These are phyloP conservation scores for Poronia punctata DNA, from an alignment of 495 filamentous ascomycete species.

Conservation along the genomic window DNA sequence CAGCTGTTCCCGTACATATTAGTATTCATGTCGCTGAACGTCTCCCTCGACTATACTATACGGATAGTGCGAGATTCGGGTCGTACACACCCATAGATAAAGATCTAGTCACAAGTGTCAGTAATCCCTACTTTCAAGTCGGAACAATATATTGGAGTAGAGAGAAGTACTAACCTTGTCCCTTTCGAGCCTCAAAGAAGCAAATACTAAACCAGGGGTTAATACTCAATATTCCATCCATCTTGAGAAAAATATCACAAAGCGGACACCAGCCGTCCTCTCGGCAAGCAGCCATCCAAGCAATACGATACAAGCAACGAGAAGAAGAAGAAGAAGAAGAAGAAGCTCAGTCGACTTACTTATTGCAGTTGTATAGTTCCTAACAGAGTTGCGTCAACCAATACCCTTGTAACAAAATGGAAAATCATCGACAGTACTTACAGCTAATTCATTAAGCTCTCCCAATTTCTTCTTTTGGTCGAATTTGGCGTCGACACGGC, in stretches of 20 bases:
- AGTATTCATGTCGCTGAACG: too few species aligned
- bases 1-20: constrained; percentile 53
- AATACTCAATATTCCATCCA: neutral
- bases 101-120: constrained; percentile 5
- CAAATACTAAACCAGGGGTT: constrained; percentile 45
- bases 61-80: too few species aligned
- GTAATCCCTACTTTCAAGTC: neutral
- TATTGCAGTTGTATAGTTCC: constrained; percentile 98
- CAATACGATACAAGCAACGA: too few species aligned
- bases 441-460: constrained; percentile 87
- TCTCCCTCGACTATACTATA: too few species aligned
- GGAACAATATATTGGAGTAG: neutral
- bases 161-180: constrained; percentile 85
- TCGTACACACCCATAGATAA: constrained; percentile 10
- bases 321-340: too few species aligned
- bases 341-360: constrained; percentile 25
- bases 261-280: neutral
- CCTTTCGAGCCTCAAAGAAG: constrained; percentile 94
- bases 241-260: neutral
- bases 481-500: constrained; percentile 89
- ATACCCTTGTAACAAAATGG: neutral
- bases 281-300: too few species aligned
- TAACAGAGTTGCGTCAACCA: too few species aligned
- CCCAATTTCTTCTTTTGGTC: constrained; percentile 92
- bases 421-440: neutral